Evolutionary conservation across 192 early-diverging fungal species (phyloP).

Genomic region (Piromyces finnis): DNA sequence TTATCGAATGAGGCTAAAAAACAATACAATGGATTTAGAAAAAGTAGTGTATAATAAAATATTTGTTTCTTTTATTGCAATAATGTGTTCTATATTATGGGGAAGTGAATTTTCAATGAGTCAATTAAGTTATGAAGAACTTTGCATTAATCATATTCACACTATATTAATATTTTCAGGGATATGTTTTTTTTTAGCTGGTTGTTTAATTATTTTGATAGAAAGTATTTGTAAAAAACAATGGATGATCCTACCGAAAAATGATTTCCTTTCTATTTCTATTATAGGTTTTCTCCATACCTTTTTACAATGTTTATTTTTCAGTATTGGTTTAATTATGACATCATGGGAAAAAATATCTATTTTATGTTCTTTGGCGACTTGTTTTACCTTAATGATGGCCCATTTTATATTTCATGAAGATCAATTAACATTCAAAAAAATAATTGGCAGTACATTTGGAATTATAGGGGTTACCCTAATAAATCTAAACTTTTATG

Average conservation of each 20-base stretch:
- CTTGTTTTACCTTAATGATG: not conserved
- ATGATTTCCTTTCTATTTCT: not conserved
- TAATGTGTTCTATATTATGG: not conserved
- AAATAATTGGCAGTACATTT: not conserved
- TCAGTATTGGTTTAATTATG: not conserved
- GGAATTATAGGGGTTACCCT: not conserved
- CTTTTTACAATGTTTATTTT: not conserved
- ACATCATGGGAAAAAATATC: not conserved
- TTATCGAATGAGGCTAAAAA: too few relatives aligned
- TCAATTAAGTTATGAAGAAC: not conserved
- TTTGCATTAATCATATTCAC: not conserved
- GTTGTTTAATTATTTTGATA: not conserved
- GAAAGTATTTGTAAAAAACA: not conserved
- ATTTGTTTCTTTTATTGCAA: not conserved
- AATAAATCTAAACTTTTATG: not conserved
- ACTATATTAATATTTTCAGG: not conserved
- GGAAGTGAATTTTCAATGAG: not conserved
- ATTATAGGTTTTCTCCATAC: not conserved
- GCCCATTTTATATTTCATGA: not conserved
- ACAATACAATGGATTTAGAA: too few relatives aligned
- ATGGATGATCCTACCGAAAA: not conserved
- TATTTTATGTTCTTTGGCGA: not conserved
- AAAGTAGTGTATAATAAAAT: not conserved
- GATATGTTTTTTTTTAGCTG: not conserved
- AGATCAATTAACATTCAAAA: not conserved